phyloP scores from a whole-genome alignment of 2,329 filamentous ascomycete species.

The Colletotrichum endophyticum region DNA sequence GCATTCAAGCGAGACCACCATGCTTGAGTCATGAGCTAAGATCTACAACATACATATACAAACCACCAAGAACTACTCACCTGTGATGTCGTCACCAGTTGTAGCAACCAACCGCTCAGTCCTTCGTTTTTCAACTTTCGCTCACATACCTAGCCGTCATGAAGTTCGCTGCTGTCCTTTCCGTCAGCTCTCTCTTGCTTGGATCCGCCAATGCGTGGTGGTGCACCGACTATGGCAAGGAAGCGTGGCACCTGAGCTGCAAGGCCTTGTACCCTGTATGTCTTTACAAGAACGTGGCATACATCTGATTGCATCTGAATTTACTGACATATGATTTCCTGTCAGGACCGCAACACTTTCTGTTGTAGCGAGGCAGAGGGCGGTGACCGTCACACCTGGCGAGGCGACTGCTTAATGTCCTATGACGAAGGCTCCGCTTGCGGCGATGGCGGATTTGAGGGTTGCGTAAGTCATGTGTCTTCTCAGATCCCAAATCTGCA shows the following conservation, averaged over 20 bases:
- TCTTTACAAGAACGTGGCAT: rapidly evolving
- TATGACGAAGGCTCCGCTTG: neutral
- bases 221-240: neutral
- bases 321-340: neutral
- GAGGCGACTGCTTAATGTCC: neutral
- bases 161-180: neutral
- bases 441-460: neutral
- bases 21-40: neutral
- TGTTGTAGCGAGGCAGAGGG: neutral
- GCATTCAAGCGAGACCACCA: neutral
- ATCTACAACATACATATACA: neutral
- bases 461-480: neutral
- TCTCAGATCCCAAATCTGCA: rapidly evolving
- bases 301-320: neutral
- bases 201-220: neutral
- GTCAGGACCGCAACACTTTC: neutral
- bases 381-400: neutral
- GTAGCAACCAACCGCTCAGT: neutral
- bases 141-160: neutral
- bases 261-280: neutral
- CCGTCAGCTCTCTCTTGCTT: neutral
- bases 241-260: neutral
- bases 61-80: neutral
- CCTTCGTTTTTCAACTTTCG: neutral
- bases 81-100: neutral